A percentile compares a stretch with the other conserved stretches of the same genome.
These are phyloP conservation scores for Eucalyptus marginata DNA, from an alignment of 345 rosid genomes.

Conservation along the genomic window DNA sequence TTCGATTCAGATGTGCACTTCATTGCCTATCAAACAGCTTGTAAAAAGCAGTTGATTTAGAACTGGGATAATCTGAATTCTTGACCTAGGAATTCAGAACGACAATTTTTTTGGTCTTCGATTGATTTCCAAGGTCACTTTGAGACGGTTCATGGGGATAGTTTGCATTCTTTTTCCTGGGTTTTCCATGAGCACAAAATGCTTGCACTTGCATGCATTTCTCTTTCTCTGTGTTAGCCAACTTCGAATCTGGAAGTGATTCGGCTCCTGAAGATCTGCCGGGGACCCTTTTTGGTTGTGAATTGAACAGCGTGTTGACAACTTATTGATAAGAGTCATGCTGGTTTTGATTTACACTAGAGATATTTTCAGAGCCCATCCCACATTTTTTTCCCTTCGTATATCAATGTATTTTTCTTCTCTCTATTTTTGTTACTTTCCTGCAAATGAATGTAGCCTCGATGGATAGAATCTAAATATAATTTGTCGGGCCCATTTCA, in stretches of 20 bases:
- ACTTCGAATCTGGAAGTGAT: background rate
- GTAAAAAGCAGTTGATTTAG: background rate
- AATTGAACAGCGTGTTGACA: background rate
- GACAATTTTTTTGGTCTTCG: background rate
- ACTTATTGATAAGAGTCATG: background rate
- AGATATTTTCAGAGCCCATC: background rate
- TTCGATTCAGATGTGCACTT: background rate
- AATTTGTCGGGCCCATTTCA: background rate
- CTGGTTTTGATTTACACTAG: background rate
- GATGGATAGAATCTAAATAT: background rate
- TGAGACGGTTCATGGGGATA: background rate
- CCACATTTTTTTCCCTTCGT: background rate
- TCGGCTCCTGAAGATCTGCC: background rate
- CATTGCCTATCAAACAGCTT: background rate
- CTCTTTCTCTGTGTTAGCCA: background rate
- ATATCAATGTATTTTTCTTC: background rate
- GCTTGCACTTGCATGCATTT: background rate
- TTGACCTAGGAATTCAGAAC: background rate
- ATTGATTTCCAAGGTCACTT: background rate
- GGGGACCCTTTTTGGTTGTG: background rate
- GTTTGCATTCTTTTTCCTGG: background rate
- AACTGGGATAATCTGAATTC: background rate
- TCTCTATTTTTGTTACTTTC: background rate
- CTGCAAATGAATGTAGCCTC: background rate
- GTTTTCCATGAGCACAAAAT: background rate